Evolutionary conservation across 495 filamentous ascomycete species (phyloP), one percentile per base, ranked within the genome.

Genomic region (Umbilicaria muhlenbergii): DNA sequence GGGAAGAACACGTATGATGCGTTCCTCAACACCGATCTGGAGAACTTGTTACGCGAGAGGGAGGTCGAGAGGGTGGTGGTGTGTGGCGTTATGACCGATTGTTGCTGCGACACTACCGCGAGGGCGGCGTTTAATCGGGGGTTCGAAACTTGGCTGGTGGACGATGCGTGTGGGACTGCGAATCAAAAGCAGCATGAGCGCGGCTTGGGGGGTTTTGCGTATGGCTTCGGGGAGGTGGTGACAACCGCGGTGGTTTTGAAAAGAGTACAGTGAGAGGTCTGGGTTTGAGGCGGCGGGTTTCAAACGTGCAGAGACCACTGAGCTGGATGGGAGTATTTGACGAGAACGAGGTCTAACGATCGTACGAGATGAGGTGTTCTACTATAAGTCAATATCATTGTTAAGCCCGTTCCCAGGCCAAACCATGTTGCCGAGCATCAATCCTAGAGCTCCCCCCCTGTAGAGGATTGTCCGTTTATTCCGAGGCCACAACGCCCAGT

Each of bases 21-120:
- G 34, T 65, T 65, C 48, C 47, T 51, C 3, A 51, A 47, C 14
- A 61, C 62, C 24, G 47, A 47, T 8, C 45, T 65, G 11, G 54
- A 53, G 31, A 14, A 46, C 7, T 12, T 47, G 17, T 36, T 66
- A 35, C 38, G 48, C 35, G 42, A 45, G 36, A 21, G 33, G 16
- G 31, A 32, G 2, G 47, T 57, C 0, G 48, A 57, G 34, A 52
- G 58, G 36, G 48, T 66, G n/a, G 55, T 67, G 12, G 53, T 63
- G 4, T 58, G 53, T 36, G 64, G 64, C 8, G 64, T 66, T 10
- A 60, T 67, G 64, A 67, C 64, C 36, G 63, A 65, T 50, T 63
- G 58, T 43, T 67, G 64, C 44, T 56, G 49, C 41, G 64, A 66
- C 50, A 64, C 64, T 8, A 65, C 64, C 38, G 64, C 46, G 0